phyloP scores from a whole-genome alignment of 2,329 filamentous ascomycete genomes.

The Penicillium digitatum region DNA sequence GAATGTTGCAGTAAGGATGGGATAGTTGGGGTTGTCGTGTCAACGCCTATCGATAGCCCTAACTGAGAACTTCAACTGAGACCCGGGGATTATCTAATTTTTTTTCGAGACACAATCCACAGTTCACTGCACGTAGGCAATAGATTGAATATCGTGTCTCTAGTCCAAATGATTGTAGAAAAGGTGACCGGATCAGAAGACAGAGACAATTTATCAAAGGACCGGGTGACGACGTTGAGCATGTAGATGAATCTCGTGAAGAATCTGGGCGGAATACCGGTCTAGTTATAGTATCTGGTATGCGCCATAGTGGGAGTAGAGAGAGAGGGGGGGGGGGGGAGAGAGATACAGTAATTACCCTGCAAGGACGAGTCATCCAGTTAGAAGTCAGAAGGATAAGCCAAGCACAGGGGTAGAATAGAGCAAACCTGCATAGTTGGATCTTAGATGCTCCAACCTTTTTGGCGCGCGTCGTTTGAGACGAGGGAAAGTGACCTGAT shows the following conservation, averaged over 20 bases:
- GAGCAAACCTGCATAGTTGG: conserved; percentile 23
- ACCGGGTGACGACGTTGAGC: conserved; percentile 24
- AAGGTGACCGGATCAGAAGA: conserved; percentile 1
- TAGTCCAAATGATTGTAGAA: conserved; percentile 10
- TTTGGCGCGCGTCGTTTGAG: conserved; percentile 14
- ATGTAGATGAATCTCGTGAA: conserved; percentile 36
- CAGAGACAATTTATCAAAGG: conserved; percentile 15
- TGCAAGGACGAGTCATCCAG: conserved; percentile 22
- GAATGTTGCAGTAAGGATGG: conserved; percentile 35
- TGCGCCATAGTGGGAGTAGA: conserved; percentile 17
- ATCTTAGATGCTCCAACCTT: conserved; percentile 24
- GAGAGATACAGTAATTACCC: background rate
- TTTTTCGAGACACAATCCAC: conserved; percentile 23
- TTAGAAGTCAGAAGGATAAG: conserved; percentile 9
- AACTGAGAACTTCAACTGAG: conserved; percentile 21
- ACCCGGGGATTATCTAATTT: conserved; percentile 20
- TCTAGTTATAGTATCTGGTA: conserved; percentile 29
- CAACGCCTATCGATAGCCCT: conserved; percentile 34
- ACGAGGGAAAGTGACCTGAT: conserved; percentile 11
- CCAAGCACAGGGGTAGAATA: conserved; percentile 13
- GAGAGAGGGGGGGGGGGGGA: conserved; percentile 6
- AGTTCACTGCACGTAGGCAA: conserved; percentile 13
- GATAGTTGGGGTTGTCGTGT: conserved; percentile 38
- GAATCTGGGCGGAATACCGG: conserved; percentile 27
- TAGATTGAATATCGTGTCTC: conserved; percentile 11